Evolutionary conservation across 2,329 filamentous ascomycete genomes (phyloP), one percentile per base, ranked within the genome.

Genomic region (Fusarium sp.): DNA sequence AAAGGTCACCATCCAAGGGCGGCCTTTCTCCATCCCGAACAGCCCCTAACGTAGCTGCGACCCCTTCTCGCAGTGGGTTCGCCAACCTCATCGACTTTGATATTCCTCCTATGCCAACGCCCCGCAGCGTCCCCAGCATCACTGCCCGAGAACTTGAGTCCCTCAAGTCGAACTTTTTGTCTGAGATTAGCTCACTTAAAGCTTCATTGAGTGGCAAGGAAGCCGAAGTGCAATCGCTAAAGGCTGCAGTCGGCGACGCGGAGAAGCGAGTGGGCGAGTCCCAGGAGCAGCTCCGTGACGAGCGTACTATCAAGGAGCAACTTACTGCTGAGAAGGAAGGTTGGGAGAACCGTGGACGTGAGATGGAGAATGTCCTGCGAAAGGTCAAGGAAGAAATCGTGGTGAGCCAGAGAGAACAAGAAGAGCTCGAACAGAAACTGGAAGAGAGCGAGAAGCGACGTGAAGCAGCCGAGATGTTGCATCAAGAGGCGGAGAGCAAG

Each of bases 141-240:
- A 97, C 94, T 3, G 92, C 96, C 3, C 89, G 96, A 33, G 96
- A 99, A 80, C 84, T 98, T 4, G 96, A 99, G 76, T 92, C 91
- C 15, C 84, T 98, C 62, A 98, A 98, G 78, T 97, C 94, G 0
- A 87, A 87, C 23, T 96, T 97, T 73, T 85, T 96, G 50, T 97
- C 94, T 0, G 93, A 98, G 76, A 97, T 99, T 61, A 97, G 93
- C 65, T 93, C 92, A n/a, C 87, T 99, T 18, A 96, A 93, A 75
- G 96, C 96, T 5, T 95, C 93, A 11, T 84, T 99, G 11, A 94
- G 90, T 72, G 96, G 96, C 47, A 96, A 96, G 74, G 95, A 98
- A 76, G 95, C 95, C 8, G 94, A 98, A 77, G 93, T 96, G 35
- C 85, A 90, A 49, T 95, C 91, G 33, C 85, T 98, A 59, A 97